Percentiles rank a stretch among this genome's conserved stretches.
Evolutionary conservation across 1,139 yeast species (phyloP).

Genomic region (Blastobotrys capitulatus): DNA sequence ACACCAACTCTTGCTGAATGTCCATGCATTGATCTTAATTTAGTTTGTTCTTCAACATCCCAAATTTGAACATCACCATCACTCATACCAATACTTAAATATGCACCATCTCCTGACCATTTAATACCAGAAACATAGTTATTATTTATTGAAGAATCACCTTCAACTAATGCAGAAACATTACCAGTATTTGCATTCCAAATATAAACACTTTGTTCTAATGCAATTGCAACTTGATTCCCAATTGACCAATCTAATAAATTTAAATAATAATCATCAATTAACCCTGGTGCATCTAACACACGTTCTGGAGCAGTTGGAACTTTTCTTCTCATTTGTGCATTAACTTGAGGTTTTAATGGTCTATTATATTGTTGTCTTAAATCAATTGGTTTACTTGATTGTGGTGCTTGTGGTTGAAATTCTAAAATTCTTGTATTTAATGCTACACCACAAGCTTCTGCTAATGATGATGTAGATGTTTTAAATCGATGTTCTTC

Average conservation of each 20-base stretch:
- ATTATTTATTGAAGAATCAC: slow-evolving; percentile 30
- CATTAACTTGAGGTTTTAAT: slow-evolving; percentile 47
- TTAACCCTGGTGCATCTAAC: slow-evolving; percentile 91
- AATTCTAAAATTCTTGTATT: slow-evolving; percentile 81
- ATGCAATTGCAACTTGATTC: slow-evolving; percentile 82
- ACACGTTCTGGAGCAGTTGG: slow-evolving; percentile 91
- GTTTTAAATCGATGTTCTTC: neutral
- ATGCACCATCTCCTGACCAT: slow-evolving; percentile 93
- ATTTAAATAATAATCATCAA: slow-evolving; percentile 89
- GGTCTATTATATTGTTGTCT: slow-evolving; percentile 38
- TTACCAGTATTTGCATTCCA: slow-evolving; percentile 90
- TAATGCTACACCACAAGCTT: slow-evolving; percentile 87
- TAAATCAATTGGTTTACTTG: slow-evolving; percentile 52
- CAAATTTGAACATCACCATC: slow-evolving; percentile 88
- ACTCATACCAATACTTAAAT: slow-evolving; percentile 76
- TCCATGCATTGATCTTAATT: slow-evolving; percentile 70
- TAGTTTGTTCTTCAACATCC: slow-evolving; percentile 78
- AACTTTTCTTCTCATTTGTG: slow-evolving; percentile 57
- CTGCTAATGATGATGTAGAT: slow-evolving; percentile 70
- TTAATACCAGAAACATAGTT: slow-evolving; percentile 62
- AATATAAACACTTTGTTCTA: slow-evolving; percentile 76
- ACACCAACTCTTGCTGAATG: slow-evolving; percentile 75
- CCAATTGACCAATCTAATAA: slow-evolving; percentile 82
- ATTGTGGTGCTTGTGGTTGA: slow-evolving; percentile 81
- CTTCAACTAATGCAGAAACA: slow-evolving; percentile 64